Base-by-base conservation (phyloP, 306 rosid species). In the Lathyrus aphaca region DNA sequence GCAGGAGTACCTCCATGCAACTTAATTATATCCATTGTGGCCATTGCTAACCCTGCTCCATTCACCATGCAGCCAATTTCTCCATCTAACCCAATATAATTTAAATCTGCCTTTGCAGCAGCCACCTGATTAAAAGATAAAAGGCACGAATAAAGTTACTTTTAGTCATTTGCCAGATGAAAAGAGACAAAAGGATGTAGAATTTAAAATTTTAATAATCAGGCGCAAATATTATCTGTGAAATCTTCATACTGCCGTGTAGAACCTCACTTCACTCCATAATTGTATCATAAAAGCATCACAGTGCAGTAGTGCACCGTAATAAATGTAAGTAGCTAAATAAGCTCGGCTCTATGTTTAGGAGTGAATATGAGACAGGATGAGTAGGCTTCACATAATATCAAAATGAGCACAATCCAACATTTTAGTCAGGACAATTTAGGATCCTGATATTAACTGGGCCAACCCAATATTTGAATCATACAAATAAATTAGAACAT, bases 11-110 rank as follows among this genome's bases (percentile, higher is more conserved):
- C 99, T 21, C 99, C 99, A 57, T 80, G 97, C 81, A 94, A 78
- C 79, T 94, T 94, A 64, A 94, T 94, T 53, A 94, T 94, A 74
- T 94, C 99, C 99, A 94, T 94, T 10, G 99, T 94, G 71, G 99
- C 94, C 99, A 94, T 94, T 66, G 99, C 97, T 70, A 94, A 81
- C 72, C 99, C 99, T 38, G 97, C 99, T 44, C 99, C 99, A 82
- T 94, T 94, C 80, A 94, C 99, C 99, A 94, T 94, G 87, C 99
- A 94, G 59, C 99, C 99, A 79, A 94, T 94, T 81, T 94, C 99
- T 73, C 99, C 99, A 83, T 94, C 99, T 62, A 94, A 83, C 21
- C 99, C 99, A 73, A 94, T 94, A 57, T 94, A 94, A 77, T 94
- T 94, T 71, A 94, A 82, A 80, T 94, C 97, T 51, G 96, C 99